phyloP scores from a whole-genome alignment of 2,329 filamentous ascomycete species.

The Xylariales sp. region DNA sequence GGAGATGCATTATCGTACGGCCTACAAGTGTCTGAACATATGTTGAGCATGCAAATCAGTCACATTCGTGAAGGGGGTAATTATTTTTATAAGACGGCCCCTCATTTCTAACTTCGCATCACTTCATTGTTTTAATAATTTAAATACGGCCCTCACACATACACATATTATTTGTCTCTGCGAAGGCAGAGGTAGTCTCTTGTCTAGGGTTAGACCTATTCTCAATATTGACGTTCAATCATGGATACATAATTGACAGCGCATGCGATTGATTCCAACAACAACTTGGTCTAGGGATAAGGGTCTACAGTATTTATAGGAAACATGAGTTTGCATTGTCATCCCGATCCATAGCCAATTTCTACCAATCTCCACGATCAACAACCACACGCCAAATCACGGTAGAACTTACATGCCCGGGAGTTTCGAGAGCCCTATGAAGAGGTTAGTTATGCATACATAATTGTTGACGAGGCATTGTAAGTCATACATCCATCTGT shows the following conservation, averaged over 20 bases:
- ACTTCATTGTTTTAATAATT: no score
- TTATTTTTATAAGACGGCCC: no score
- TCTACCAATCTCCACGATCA: not conserved
- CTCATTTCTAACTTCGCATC: no score
- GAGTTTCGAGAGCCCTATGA: conserved; percentile 36
- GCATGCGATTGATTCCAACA: not conserved
- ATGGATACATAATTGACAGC: not conserved
- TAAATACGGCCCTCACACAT: no score
- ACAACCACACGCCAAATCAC: not conserved
- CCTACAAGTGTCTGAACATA: no score
- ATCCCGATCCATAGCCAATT: conserved; percentile 1
- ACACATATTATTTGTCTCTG: no score
- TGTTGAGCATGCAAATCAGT: no score
- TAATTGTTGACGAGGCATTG: not conserved
- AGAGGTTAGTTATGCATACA: conserved; percentile 24
- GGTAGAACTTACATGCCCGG: conserved; percentile 30
- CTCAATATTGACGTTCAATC: no score
- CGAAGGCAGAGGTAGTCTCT: not conserved
- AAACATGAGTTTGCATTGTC: not conserved
- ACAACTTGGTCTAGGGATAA: conserved; percentile 13
- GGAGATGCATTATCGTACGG: no score
- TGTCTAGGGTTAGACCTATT: no score
- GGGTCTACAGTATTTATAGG: not conserved
- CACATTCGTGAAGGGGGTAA: no score
- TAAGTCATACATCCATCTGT: conserved; percentile 46